phyloP scores from a whole-genome alignment of 371 early-diverging fungal genomes.

The Lichtheimia hyalospora region DNA sequence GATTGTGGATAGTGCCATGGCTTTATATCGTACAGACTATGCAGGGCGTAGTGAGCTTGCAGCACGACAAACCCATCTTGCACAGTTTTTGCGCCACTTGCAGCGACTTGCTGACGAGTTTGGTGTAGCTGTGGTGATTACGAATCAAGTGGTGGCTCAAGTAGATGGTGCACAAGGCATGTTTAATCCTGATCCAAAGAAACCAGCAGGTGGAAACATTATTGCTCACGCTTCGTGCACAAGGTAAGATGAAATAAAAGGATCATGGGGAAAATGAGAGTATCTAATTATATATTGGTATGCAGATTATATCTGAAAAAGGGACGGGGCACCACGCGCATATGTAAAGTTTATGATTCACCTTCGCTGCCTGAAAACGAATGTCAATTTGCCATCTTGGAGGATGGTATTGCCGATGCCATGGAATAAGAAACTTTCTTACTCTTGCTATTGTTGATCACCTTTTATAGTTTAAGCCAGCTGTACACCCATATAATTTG shows the following conservation, averaged over 20 bases:
- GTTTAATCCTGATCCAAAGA: conserved; percentile 96
- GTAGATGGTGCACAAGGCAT: conserved; percentile 93
- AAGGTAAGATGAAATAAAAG: neutral
- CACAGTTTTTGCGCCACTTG: conserved; percentile 89
- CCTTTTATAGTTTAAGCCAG: neutral
- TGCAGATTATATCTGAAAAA: conserved; percentile 78
- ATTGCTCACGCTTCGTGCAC: conserved; percentile 97
- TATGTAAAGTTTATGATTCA: conserved; percentile 92
- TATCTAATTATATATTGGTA: neutral
- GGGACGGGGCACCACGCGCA: conserved; percentile 79
- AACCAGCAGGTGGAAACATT: conserved; percentile 98
- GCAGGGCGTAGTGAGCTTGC: conserved; percentile 98
- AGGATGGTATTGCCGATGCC: conserved; percentile 66
- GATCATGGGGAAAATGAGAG: too few species aligned
- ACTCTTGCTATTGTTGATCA: neutral
- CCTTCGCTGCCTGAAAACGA: conserved; percentile 85
- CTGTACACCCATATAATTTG: neutral
- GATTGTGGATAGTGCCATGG: conserved; percentile 97
- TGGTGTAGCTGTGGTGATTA: conserved; percentile 76
- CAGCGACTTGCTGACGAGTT: conserved; percentile 93
- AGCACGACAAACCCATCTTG: conserved; percentile 97
- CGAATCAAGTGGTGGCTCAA: conserved; percentile 98
- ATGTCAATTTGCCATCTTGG: conserved; percentile 66
- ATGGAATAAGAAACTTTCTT: conserved; percentile 9
- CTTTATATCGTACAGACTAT: conserved; percentile 98